phyloP scores from a whole-genome alignment of 2,329 filamentous ascomycete species.

The Gnomoniopsis sp. region DNA sequence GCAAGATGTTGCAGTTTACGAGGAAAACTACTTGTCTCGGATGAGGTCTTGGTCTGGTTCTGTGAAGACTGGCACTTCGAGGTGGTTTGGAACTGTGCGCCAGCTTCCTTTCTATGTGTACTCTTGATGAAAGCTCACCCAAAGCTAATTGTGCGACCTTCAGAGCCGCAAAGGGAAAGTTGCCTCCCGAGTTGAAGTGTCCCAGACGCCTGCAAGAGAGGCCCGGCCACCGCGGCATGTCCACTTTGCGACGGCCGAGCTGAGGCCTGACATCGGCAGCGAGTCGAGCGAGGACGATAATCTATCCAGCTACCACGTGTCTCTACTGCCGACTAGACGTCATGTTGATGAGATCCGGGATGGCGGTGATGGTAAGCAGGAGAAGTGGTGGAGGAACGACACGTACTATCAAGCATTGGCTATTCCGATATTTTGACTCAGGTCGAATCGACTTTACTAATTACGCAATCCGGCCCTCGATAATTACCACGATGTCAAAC shows the following conservation, averaged over 20 bases:
- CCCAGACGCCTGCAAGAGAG: background rate
- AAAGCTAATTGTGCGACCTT: background rate
- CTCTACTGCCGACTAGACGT: background rate
- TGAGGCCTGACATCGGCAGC: background rate
- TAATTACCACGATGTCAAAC: too few relatives aligned
- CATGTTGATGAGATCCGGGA: background rate
- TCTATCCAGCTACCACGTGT: background rate
- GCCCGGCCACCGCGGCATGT: background rate
- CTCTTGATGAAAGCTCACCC: background rate
- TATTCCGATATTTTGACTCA: background rate
- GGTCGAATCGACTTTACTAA: background rate
- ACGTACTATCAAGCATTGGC: background rate
- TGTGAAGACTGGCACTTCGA: background rate
- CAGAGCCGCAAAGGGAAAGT: background rate
- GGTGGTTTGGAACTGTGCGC: background rate
- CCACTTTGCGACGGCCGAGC: background rate
- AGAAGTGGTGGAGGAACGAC: background rate
- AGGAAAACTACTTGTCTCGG: background rate
- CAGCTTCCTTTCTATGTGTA: background rate
- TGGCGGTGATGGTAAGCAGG: background rate
- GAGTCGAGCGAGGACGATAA: background rate
- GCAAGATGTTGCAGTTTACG: background rate
- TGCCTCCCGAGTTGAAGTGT: background rate
- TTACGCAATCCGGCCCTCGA: too few relatives aligned
- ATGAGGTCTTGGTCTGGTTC: background rate